Evolutionary conservation across 2,329 filamentous ascomycete genomes (phyloP).

Genomic region (Thermothelomyces thermophilus): DNA sequence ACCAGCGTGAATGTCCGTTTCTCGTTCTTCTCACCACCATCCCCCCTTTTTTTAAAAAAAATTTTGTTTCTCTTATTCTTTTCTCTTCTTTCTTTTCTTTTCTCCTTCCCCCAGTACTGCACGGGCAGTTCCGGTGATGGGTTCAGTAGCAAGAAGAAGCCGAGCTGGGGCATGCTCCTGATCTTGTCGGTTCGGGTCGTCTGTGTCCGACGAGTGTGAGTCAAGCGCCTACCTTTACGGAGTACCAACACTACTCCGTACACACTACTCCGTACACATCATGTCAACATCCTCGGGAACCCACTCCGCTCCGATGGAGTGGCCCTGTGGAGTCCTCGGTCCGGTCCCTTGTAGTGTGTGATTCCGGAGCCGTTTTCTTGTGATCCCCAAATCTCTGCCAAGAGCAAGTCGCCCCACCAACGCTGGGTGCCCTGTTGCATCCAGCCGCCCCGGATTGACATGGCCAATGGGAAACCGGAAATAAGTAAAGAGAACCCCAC

Average conservation of each 20-base stretch:
- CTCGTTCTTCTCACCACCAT: too few relatives aligned
- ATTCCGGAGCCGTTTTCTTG: not conserved
- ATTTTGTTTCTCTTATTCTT: too few relatives aligned
- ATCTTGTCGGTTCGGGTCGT: too few relatives aligned
- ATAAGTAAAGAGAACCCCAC: not conserved
- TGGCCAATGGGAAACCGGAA: slow-evolving; percentile 4
- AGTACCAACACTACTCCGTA: too few relatives aligned
- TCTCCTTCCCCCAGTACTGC: too few relatives aligned
- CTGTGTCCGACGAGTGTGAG: not conserved
- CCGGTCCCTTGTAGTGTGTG: not conserved
- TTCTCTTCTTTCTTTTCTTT: too few relatives aligned
- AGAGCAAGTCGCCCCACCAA: not conserved
- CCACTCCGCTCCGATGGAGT: not conserved
- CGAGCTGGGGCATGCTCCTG: too few relatives aligned
- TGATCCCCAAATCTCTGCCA: not conserved
- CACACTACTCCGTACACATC: too few relatives aligned
- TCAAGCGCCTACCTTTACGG: not conserved
- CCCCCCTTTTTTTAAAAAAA: too few relatives aligned
- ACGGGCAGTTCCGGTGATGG: too few relatives aligned
- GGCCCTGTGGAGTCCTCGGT: not conserved
- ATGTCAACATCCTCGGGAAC: not conserved
- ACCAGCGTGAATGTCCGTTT: too few relatives aligned
- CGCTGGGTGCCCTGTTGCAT: not conserved
- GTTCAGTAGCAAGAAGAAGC: too few relatives aligned
- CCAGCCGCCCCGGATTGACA: slow-evolving; percentile 13